phyloP scores from a whole-genome alignment of 208 protist species.

The Leishmania amazonensis region DNA sequence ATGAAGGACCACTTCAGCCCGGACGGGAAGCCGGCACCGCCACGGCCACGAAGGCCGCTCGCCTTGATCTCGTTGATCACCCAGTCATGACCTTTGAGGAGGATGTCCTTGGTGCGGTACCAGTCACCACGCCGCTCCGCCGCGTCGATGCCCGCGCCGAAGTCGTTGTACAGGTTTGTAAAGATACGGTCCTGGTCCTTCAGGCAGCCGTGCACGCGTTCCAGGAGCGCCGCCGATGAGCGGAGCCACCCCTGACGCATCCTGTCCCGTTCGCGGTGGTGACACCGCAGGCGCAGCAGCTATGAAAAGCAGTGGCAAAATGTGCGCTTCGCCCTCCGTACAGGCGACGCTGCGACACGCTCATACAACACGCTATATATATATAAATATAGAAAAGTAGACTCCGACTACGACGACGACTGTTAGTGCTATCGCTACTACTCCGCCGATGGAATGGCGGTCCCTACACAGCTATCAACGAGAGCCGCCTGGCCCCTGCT shows the following conservation, averaged over 20 bases:
- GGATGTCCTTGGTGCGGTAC: conserved; percentile 98
- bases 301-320: not conserved
- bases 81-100: conserved; percentile 97
- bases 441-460: not conserved
- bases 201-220: conserved; percentile 83
- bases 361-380: not conserved
- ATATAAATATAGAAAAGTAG: not conserved
- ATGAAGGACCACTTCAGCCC: conserved; percentile 99
- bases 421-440: not conserved
- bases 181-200: conserved; percentile 99
- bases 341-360: not conserved
- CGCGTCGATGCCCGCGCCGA: conserved; percentile 91
- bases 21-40: conserved; percentile 98
- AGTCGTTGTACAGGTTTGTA: conserved; percentile 98
- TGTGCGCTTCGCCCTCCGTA: not conserved
- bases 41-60: conserved; percentile 97
- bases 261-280: not conserved
- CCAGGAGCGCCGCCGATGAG: conserved; percentile 40
- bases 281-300: not conserved
- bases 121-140: conserved; percentile 97
- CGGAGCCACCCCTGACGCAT: conserved; percentile 49
- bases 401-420: not conserved
- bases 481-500: not conserved
- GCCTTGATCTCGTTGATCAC: conserved; percentile 97
- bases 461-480: not conserved